Conservation (phyloP, 345 rosid genomes). For the Murraya koenigii region DNA sequence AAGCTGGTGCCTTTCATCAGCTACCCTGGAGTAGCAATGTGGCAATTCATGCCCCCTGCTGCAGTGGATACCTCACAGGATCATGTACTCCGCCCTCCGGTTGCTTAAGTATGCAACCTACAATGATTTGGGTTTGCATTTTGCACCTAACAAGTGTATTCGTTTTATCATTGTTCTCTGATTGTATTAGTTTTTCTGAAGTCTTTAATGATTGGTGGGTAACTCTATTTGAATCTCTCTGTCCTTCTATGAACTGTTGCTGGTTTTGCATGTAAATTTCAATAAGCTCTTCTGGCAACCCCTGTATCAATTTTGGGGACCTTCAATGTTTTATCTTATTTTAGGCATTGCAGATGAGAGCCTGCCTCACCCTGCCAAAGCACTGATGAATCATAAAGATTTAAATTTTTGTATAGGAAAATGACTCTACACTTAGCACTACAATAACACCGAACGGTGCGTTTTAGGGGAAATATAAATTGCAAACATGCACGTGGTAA, state of each 20-base stretch:
- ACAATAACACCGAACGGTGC: too few species aligned
- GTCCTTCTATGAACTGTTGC: slow-evolving; percentile 22
- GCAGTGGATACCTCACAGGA: slow-evolving; percentile 93
- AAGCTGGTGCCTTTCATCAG: slow-evolving; percentile 86
- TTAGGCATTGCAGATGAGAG: neutral
- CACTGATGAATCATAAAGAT: neutral
- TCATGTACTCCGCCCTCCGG: slow-evolving; percentile 92
- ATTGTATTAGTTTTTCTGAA: slow-evolving; percentile 35
- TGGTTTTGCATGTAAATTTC: slow-evolving; percentile 54
- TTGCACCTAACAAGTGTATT: slow-evolving; percentile 38
- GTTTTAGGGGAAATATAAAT: too few species aligned
- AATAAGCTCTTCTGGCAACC: slow-evolving; percentile 34
- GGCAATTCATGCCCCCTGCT: slow-evolving; percentile 99
- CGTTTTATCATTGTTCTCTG: slow-evolving; percentile 34
- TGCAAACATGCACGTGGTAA: too few species aligned
- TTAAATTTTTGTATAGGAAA: neutral
- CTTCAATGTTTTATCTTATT: neutral
- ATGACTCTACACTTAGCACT: neutral
- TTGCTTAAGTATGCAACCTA: slow-evolving; percentile 44
- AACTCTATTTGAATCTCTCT: slow-evolving; percentile 19
- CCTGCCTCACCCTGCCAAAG: neutral
- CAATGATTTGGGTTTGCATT: slow-evolving; percentile 36
- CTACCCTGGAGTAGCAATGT: slow-evolving; percentile 97
- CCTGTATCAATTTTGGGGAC: neutral
- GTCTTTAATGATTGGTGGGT: slow-evolving; percentile 42